These are phyloP conservation scores for Geotrichum ghanense DNA, from an alignment of 805 yeast species.

Conservation along the genomic window DNA sequence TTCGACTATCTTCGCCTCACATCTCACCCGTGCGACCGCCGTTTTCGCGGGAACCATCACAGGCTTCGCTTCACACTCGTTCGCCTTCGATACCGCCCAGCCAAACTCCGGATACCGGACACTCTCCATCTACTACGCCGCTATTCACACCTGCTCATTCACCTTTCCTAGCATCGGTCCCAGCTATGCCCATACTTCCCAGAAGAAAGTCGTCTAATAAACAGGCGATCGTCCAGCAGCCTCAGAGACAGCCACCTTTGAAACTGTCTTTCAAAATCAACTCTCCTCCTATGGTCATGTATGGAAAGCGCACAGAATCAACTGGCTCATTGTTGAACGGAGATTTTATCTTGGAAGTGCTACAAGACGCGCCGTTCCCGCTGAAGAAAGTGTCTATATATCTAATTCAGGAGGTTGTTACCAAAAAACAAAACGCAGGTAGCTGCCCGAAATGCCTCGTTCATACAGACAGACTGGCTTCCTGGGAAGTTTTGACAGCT, in stretches of 20 bases:
- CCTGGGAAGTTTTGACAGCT: conserved; percentile 73
- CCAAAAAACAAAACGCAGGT: background rate
- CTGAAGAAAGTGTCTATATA: conserved; percentile 50
- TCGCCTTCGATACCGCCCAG: too few relatives aligned
- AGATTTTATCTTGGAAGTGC: conserved; percentile 48
- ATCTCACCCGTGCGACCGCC: background rate
- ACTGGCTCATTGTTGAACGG: conserved; percentile 86
- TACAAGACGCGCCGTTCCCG: conserved; percentile 30
- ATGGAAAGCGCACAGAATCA: conserved; percentile 67
- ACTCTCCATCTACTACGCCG: background rate
- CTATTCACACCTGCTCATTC: background rate
- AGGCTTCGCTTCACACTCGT: background rate
- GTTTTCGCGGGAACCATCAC: background rate
- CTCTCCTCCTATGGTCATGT: conserved; percentile 82
- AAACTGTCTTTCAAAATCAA: conserved; percentile 44
- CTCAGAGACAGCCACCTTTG: background rate
- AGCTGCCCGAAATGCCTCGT: conserved; percentile 48
- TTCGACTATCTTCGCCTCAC: background rate
- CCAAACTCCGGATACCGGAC: too few relatives aligned
- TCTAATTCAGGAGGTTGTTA: conserved; percentile 55
- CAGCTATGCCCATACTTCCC: background rate
- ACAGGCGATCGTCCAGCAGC: background rate
- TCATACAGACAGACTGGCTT: conserved; percentile 52
- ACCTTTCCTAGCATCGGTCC: background rate
- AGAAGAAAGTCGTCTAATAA: background rate